Conservation (phyloP, 2,329 filamentous ascomycete species). For the Epichloe uncinata region DNA sequence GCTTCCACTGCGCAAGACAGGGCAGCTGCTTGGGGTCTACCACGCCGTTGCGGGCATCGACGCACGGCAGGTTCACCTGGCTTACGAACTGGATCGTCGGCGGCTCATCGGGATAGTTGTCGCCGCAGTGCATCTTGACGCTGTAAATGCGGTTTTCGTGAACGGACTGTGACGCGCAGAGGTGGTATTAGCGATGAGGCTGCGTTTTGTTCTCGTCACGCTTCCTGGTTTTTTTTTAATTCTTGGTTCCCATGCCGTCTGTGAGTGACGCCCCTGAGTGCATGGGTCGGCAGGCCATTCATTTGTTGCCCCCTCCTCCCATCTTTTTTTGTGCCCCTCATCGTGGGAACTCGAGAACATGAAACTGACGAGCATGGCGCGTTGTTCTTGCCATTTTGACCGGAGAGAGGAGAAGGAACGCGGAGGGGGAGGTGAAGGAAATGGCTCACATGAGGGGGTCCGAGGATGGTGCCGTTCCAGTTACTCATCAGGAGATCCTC, state of each 20-base stretch:
- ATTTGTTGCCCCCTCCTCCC: too few species aligned
- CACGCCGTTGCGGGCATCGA: slow-evolving; percentile 65
- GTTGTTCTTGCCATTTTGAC: neutral
- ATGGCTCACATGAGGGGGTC: slow-evolving; percentile 67
- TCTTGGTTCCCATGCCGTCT: neutral
- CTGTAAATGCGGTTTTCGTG: slow-evolving; percentile 99
- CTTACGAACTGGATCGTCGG: slow-evolving; percentile 87
- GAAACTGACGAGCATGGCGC: too few species aligned
- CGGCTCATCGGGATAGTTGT: slow-evolving; percentile 76
- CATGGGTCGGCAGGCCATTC: too few species aligned
- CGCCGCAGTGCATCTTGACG: slow-evolving; percentile 89
- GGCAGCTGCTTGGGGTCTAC: slow-evolving; percentile 76
- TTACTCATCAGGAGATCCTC: slow-evolving; percentile 95
- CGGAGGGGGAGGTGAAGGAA: neutral
- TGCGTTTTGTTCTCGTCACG: neutral
- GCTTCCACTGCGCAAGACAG: slow-evolving; percentile 80
- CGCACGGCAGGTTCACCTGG: slow-evolving; percentile 92
- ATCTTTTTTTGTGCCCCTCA: too few species aligned
- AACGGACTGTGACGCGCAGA: slow-evolving; percentile 48
- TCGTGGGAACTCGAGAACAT: too few species aligned
- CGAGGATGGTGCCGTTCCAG: slow-evolving; percentile 97
- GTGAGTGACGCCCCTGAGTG: too few species aligned
- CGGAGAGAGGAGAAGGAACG: neutral
- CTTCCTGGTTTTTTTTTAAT: neutral
- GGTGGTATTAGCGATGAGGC: slow-evolving; percentile 4